Base-by-base conservation (phyloP, 306 rosid genomes). In the Pyrus betulifolia region DNA sequence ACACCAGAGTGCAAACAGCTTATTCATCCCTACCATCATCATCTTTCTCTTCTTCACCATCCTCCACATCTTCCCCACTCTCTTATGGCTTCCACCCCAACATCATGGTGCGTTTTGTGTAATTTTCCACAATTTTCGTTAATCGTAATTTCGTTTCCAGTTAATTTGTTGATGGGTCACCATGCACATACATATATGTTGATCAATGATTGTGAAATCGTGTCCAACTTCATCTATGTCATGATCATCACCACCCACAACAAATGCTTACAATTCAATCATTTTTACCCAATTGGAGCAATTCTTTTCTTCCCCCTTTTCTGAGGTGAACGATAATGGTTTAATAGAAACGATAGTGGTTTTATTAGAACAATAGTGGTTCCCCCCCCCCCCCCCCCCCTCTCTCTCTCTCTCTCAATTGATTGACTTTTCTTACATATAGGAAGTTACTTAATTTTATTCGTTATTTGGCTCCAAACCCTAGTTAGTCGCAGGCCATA, bases 61-160 rank as follows among this genome's bases (percentile, higher is more conserved):
- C 97, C n/a, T 89, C 93, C n/a, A 82, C 93, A 30, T 83, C 98
- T 5, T 87, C 93, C 66, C 82, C 97, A 33, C 33, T 92, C 69
- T 85, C 97, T 63, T 85, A 89, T 79, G 88, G 86, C 55, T 89
- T 89, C 87, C 96, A 88, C 61, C 86, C 93, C 68, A 93, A 87
- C 84, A 84, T 84, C 72, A 79, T 75, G 97, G 97, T 95, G 84
- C 46, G 85, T 84, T 19, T 59, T 59, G 33, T 72, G 30, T 15
- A 49, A 23, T 25, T 62, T 61, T 42, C 8, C 66, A 2, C 55
- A 27, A 55, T 5, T 21, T 62, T 66, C 9, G 12, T 19, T n/a
- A 8, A 5, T 67, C 44, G 58, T 22, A 58, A 22, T 23, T 27
- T 46, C 6, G 21, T 42, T 25, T 59, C 69, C 55, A 49, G 21